These are phyloP conservation scores for Sesbania bispinosa DNA, from an alignment of 306 rosid genomes.

Conservation along the genomic window DNA sequence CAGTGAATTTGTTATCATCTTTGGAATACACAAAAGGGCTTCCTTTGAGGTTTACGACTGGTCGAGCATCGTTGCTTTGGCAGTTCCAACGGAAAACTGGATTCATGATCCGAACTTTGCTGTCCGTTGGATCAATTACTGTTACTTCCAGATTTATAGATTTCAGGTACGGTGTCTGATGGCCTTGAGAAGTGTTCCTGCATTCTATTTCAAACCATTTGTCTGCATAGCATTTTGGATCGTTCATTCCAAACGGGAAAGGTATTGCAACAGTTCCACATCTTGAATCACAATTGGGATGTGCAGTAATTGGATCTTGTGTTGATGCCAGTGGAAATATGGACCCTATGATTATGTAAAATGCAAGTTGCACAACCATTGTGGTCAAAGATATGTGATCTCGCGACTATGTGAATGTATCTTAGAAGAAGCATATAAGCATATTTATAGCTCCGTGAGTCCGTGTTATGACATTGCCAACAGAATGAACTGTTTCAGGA, in stretches of 20 bases:
- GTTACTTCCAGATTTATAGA: constrained; percentile 11
- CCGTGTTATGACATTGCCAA: too few relatives aligned
- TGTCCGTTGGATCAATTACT: rapidly evolving
- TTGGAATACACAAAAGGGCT: constrained; percentile 35
- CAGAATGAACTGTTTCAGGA: too few relatives aligned
- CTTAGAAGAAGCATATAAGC: too few relatives aligned
- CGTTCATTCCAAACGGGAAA: constrained; percentile 44
- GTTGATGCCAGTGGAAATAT: background rate
- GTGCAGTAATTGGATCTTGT: background rate
- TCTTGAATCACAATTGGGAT: background rate
- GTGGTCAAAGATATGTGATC: too few relatives aligned
- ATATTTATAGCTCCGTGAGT: too few relatives aligned
- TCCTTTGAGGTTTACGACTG: background rate
- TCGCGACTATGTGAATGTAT: too few relatives aligned
- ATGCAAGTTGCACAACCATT: constrained; percentile 15
- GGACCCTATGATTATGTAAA: background rate
- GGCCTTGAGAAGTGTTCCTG: background rate
- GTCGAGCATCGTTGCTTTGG: background rate
- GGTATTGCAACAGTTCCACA: constrained; percentile 33
- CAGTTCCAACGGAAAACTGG: constrained; percentile 15
- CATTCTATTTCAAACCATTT: constrained; percentile 43
- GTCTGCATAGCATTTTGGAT: constrained; percentile 16
- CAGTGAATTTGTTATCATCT: background rate
- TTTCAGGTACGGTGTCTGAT: constrained; percentile 18
- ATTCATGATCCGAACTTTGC: background rate